Base-by-base conservation (phyloP, 208 protist species). In the Crithidia thermophila region DNA sequence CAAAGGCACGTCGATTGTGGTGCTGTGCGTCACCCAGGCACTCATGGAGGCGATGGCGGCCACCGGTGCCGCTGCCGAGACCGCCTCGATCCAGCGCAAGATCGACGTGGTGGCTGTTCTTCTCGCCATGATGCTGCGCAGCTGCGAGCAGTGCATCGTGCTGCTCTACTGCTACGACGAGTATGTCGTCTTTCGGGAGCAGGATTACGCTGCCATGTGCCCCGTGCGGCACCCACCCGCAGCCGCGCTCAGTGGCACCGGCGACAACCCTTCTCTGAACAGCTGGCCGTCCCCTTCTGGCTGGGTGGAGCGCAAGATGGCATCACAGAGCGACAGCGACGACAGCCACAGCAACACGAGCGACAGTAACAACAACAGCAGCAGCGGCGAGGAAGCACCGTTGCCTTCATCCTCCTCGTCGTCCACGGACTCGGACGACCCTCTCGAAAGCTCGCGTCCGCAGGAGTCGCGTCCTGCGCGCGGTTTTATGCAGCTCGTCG, bases 141-240 rank as follows among this genome's bases (percentile, higher is more conserved):
- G 84, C 20, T 96, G 90, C 62, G 97, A 99, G 67, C 75, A 84
- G 52, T 94, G 90, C 65, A 64, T 70, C 8, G 49, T 95, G 36
- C 28, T 91, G 23, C 27, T 96, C 6, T 81, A 67, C 56, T 81
- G 72, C 75, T 59, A 65, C 50, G 72, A 79, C 27, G 46, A 69
- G 31, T 77, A 75, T 46, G 30, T 58, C 23, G 21, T 62, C 11
- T 75, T 84, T 25, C 58, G 51, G 3, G 47, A 65, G 16, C 23
- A 53, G 0, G 49, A 75, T 40, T 13, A 66, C 27, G 16, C 18
- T 36, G 66, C 34, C 28, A 49, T 43, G 18, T 55, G 40, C 11
- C 71, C 84, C 9, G 37, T 73, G 39, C 16, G 80, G 14, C 67
- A 80, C 58, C 61, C 75, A 30, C 25, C 34, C 43, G 21, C 9